These are phyloP conservation scores for Tylopilus rubrobrunneus DNA, from an alignment of 768 basidiomycete species.

Conservation along the genomic window DNA sequence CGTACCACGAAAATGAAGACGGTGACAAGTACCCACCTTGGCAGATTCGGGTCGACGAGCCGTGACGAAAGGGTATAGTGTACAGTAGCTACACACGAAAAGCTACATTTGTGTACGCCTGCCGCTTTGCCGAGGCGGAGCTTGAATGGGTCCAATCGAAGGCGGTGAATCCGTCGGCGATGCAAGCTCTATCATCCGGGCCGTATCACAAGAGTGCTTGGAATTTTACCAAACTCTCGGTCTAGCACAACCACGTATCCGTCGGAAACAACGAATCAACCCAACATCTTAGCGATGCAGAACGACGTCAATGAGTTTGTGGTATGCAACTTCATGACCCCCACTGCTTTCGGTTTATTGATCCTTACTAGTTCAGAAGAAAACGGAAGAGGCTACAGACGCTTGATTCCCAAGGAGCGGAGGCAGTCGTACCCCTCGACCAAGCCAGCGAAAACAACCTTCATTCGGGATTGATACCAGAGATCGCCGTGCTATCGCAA, in stretches of 20 bases:
- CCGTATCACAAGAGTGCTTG: too few relatives aligned
- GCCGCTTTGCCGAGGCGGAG: too few relatives aligned
- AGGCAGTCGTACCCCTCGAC: neutral
- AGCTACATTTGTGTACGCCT: too few relatives aligned
- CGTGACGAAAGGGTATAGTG: neutral
- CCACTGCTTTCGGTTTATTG: neutral
- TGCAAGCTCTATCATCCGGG: too few relatives aligned
- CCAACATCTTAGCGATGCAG: slow-evolving; percentile 4
- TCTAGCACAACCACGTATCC: neutral
- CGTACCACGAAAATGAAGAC: neutral
- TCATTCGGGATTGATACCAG: slow-evolving; percentile 11
- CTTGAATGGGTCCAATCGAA: too few relatives aligned
- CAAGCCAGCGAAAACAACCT: neutral
- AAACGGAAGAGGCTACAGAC: slow-evolving; percentile 21
- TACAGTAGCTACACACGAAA: too few relatives aligned
- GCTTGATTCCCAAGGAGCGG: neutral
- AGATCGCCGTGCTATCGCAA: slow-evolving; percentile 17
- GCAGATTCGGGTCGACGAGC: neutral
- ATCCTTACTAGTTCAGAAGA: slow-evolving; percentile 22
- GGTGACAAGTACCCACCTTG: neutral
- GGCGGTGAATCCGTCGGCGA: too few relatives aligned
- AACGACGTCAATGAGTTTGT: slow-evolving; percentile 20
- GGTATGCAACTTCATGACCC: slow-evolving; percentile 9
- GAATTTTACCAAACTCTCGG: neutral
- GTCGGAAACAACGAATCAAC: neutral